Percentiles rank a stretch among this genome's conserved stretches.
Conservation (phyloP, 2,329 filamentous ascomycete genomes). For the Macrophomina tecta region DNA sequence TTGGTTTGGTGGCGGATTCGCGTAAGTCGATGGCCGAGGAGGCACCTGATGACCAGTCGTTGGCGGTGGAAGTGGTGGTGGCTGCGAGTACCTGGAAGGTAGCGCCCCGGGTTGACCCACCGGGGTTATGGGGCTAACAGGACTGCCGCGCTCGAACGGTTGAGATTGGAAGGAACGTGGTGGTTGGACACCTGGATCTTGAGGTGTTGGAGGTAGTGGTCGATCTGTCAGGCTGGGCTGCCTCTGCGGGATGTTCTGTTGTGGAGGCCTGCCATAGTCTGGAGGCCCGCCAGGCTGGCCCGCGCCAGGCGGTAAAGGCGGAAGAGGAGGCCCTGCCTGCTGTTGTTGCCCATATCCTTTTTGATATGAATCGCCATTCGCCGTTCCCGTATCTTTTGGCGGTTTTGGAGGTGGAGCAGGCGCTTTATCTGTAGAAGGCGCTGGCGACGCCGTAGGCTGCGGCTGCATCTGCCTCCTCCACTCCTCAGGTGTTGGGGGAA, state of each 20-base stretch:
- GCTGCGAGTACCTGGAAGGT: constrained; percentile 35
- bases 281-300: constrained; percentile 28
- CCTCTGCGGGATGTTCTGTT: constrained; percentile 33
- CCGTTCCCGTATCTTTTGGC: constrained; percentile 39
- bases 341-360: constrained; percentile 34
- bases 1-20: constrained; percentile 29
- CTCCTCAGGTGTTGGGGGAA: constrained; percentile 75
- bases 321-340: constrained; percentile 36
- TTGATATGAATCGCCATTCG: constrained; percentile 22
- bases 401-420: constrained; percentile 56
- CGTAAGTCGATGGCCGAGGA: constrained; percentile 30
- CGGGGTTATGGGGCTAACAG: constrained; percentile 45
- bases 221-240: constrained; percentile 37
- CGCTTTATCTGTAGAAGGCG: constrained; percentile 30
- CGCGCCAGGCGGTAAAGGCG: constrained; percentile 37
- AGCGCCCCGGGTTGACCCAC: constrained; percentile 34
- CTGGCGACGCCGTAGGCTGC: constrained; percentile 42
- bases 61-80: constrained; percentile 29
- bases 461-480: constrained; percentile 42
- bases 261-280: constrained; percentile 32
- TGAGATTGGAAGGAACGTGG: constrained; percentile 31
- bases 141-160: constrained; percentile 39
- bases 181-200: constrained; percentile 34
- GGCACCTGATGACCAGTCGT: not conserved
- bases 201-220: constrained; percentile 33